Base-by-base conservation (phyloP, 108 stramenopile genomes). In the Nitzschia sp. region DNA sequence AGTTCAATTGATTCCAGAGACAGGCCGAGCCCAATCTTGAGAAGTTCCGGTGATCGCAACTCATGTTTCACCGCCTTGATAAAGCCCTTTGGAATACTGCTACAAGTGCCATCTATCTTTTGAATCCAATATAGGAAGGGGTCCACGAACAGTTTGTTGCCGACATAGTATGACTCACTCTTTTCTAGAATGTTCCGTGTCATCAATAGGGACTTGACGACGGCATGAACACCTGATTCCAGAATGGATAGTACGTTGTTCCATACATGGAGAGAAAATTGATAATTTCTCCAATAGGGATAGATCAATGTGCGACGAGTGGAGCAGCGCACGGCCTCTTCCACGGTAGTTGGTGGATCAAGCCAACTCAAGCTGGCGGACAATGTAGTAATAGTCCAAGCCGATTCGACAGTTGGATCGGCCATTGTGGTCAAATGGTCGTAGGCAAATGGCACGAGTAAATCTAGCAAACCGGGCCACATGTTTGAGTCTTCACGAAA, bases 341-440 rank as follows among this genome's bases (percentile, higher is more conserved):
- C 29, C 11, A 80, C 29, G 0, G 21, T 25, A 45, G 25, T 6
- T 25, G 65, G 69, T 78, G 80, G 52, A 69, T 97, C 95, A 54
- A 97, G 55, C 87, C 94, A 97, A 53, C 82, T 78, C 25, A 97
- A 66, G 2, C 89, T 69, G n/a, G 87, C 76, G 47, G 89, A 90
- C 19, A 97, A 71, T 33, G 76, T 87, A 63, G 89, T 79, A 21
- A 96, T 72, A 22, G 95, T 97, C 95, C 95, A 97, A 6, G 93
- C 80, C 25, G 92, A 94, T 83, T 97, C 96, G 19, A 95, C 91
- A 3, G 89, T 94, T 11, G 94, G 78, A 52, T 97, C 96, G 30
- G 95, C 95, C 26, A 73, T 81, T 5, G 96, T 97, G 34, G 86
- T 88, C 53, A 95, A 77, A 67, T 96, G 92, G 59, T 97, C 96